phyloP scores from a whole-genome alignment of 345 rosid species.

The Diplotaxis tenuifolia region DNA sequence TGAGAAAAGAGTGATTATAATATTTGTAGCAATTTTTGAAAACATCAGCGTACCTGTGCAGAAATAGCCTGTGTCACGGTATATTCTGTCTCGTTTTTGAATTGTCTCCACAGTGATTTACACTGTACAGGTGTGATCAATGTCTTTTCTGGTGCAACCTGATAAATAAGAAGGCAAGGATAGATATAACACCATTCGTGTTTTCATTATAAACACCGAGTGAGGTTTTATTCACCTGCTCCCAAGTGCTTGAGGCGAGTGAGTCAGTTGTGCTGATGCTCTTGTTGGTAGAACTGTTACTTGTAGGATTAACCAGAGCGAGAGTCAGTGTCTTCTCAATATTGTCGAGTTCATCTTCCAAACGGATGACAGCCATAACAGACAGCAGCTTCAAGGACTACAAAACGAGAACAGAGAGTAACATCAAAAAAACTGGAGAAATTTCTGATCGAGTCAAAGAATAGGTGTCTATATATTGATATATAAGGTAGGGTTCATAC shows the following conservation, averaged over 20 bases:
- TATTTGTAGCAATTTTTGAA: neutral
- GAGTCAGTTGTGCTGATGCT: conserved; percentile 63
- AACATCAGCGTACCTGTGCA: conserved; percentile 67
- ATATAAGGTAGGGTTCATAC: conserved; percentile 45
- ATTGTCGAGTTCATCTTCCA: conserved; percentile 70
- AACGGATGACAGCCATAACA: conserved; percentile 78
- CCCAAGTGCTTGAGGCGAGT: conserved; percentile 94
- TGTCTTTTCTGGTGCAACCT: conserved; percentile 80
- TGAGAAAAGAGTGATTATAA: neutral
- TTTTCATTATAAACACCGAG: neutral
- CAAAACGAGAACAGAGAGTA: conserved; percentile 24
- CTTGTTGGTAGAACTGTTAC: conserved; percentile 46
- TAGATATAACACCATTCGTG: neutral
- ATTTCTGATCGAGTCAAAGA: neutral
- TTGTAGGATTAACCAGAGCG: conserved; percentile 56
- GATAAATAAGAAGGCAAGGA: conserved; percentile 24
- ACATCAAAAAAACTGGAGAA: conserved; percentile 20
- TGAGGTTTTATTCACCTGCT: conserved; percentile 55
- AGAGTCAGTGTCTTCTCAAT: conserved; percentile 61
- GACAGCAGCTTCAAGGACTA: conserved; percentile 92
- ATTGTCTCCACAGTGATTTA: conserved; percentile 97
- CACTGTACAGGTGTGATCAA: conserved; percentile 96
- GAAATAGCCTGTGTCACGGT: conserved; percentile 95
- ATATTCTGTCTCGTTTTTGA: conserved; percentile 90
- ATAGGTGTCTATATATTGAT: conserved; percentile 10